These are phyloP conservation scores for Komagataella phaffii DNA, from an alignment of 805 yeast species.

Conservation along the genomic window DNA sequence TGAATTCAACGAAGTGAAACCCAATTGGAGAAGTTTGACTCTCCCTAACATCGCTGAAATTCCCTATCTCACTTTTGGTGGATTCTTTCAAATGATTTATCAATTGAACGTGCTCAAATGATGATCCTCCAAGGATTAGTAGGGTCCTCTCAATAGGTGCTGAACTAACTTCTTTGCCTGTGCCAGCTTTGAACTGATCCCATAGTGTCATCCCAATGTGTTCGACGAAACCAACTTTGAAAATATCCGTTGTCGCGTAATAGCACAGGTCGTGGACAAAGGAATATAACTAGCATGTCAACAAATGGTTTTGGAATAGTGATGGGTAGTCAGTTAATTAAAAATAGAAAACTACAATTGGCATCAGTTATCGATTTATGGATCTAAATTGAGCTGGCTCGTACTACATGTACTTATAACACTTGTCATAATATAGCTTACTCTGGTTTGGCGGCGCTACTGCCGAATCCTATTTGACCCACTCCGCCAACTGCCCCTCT, in stretches of 20 bases:
- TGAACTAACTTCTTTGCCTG: background rate
- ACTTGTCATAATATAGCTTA: background rate
- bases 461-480: constrained; percentile 1
- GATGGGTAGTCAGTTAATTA: background rate
- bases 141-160: background rate
- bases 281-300: no score
- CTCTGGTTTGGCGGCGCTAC: constrained; percentile 2
- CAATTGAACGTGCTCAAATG: background rate
- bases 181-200: background rate
- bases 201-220: background rate
- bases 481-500: constrained; percentile 4
- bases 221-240: no score
- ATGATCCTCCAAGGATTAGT: constrained; percentile 2
- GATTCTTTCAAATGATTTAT: background rate
- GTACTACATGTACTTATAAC: no score
- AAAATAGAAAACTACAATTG: no score
- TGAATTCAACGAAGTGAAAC: constrained; percentile 2
- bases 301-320: background rate
- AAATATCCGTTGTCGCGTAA: no score
- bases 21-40: background rate
- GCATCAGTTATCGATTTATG: no score
- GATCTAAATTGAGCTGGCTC: background rate
- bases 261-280: no score
- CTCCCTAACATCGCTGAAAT: background rate
- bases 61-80: background rate